These are phyloP conservation scores for Ceriops decandra DNA, from an alignment of 345 rosid species.

Conservation along the genomic window DNA sequence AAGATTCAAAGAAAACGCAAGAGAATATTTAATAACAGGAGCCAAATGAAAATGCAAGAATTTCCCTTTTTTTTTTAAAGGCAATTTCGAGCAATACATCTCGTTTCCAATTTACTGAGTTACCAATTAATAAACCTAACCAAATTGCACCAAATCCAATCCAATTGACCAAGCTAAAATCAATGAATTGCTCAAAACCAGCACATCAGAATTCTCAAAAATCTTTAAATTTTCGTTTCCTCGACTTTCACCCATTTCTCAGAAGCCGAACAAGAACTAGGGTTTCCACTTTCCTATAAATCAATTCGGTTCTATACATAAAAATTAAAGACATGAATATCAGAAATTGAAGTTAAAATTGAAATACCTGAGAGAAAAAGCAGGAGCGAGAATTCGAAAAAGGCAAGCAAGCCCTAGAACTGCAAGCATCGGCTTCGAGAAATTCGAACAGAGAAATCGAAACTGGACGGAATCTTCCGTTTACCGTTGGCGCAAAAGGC, in stretches of 20 bases:
- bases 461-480: constrained; percentile 47
- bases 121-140: constrained; percentile 10
- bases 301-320: constrained; percentile 11
- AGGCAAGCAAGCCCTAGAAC: constrained; percentile 11
- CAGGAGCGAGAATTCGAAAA: constrained; percentile 1
- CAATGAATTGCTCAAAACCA: constrained; percentile 9
- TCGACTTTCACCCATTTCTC: constrained; percentile 12
- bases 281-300: constrained; percentile 30
- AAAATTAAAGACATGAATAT: constrained; percentile 5
- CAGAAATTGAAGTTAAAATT: constrained; percentile 7
- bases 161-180: constrained; percentile 15
- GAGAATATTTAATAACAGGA: neutral
- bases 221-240: neutral
- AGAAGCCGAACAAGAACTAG: constrained; percentile 33
- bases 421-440: neutral
- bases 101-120: neutral
- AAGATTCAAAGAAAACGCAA: constrained; percentile 5
- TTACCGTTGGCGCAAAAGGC: constrained; percentile 36
- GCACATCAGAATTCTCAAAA: constrained; percentile 5
- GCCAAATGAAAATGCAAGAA: constrained; percentile 11
- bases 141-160: constrained; percentile 1
- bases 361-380: constrained; percentile 29
- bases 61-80: neutral
- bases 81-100: neutral
- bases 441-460: constrained; percentile 18